Base-by-base conservation (phyloP, 495 filamentous ascomycete species). In the Saxophila tyrrhenica region DNA sequence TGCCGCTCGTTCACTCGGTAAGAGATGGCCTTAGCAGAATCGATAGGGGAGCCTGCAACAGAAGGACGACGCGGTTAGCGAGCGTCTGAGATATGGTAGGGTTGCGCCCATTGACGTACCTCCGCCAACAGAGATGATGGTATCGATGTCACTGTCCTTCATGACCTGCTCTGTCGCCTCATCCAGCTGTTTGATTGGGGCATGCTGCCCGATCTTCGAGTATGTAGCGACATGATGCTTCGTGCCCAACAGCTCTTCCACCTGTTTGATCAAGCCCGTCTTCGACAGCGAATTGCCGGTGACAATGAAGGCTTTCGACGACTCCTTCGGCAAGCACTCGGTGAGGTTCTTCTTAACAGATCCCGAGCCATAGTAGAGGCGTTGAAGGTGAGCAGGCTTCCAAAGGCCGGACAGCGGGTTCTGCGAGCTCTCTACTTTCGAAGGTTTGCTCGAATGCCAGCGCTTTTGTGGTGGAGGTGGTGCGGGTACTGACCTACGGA, bases 61-160 rank as follows among this genome's bases (percentile, higher is more conserved):
- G 35, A n/a, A n/a, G n/a, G n/a, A n/a, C n/a, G n/a, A n/a, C n/a
- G n/a, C n/a, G n/a, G n/a, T n/a, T n/a, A n/a, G n/a, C n/a, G n/a
- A n/a, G n/a, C n/a, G n/a, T n/a, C 42, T 21, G 56, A 59, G 51
- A n/a, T n/a, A n/a, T n/a, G n/a, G n/a, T n/a, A n/a, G n/a, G n/a
- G n/a, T n/a, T n/a, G n/a, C n/a, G n/a, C 76, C 74, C 51, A 77
- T 77, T 1, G 74, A 73, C 29, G 61, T 67, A 41, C 75, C 74
- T 23, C 75, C 75, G 23, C 75, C 74, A 15, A 77, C 62, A 47
- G 60, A 64, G 48, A 77, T 70, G 38, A 77, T 64, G 0, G 73
- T 76, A 56, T 77, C 74, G 48, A 76, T 69, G 17, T 42, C 58
- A 0, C 59, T 16, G 38, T 75, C 70, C 16, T 71, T 58, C n/a